Evolutionary conservation across 345 rosid genomes (phyloP).

Genomic region (Melaleuca alternifolia): DNA sequence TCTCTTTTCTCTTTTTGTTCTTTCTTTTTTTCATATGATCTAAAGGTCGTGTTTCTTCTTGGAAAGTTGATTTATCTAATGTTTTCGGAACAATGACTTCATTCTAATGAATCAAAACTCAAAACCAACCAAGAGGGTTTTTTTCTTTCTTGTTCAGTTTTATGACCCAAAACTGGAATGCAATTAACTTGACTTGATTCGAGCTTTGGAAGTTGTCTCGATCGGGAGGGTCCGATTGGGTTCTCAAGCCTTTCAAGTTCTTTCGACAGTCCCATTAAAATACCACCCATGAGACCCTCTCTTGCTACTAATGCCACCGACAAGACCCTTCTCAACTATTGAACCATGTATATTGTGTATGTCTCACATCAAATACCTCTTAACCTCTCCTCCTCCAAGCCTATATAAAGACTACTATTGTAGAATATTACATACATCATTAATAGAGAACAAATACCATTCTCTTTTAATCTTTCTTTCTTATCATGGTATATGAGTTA

Average conservation of each 20-base stretch:
- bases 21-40: too few relatives aligned
- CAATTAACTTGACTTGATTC: not conserved
- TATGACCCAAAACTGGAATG: not conserved
- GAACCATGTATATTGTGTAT: too few relatives aligned
- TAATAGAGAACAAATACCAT: too few relatives aligned
- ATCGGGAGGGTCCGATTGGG: not conserved
- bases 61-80: not conserved
- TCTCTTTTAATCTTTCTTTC: too few relatives aligned
- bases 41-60: not conserved
- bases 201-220: not conserved
- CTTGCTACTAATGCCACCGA: not conserved
- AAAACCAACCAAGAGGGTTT: not conserved
- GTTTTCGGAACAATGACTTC: fast-evolving
- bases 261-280: not conserved
- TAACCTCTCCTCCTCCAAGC: too few relatives aligned
- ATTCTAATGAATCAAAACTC: not conserved
- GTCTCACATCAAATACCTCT: too few relatives aligned
- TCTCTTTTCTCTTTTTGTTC: too few relatives aligned
- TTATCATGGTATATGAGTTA: too few relatives aligned
- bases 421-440: too few relatives aligned
- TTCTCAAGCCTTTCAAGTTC: not conserved
- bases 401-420: too few relatives aligned
- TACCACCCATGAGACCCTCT: not conserved
- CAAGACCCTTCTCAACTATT: not conserved
- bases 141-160: not conserved